A percentile compares a stretch with the other conserved stretches of the same genome.
Conservation (phyloP, 2,329 filamentous ascomycete genomes). For the Microsporum ferrugineum region DNA sequence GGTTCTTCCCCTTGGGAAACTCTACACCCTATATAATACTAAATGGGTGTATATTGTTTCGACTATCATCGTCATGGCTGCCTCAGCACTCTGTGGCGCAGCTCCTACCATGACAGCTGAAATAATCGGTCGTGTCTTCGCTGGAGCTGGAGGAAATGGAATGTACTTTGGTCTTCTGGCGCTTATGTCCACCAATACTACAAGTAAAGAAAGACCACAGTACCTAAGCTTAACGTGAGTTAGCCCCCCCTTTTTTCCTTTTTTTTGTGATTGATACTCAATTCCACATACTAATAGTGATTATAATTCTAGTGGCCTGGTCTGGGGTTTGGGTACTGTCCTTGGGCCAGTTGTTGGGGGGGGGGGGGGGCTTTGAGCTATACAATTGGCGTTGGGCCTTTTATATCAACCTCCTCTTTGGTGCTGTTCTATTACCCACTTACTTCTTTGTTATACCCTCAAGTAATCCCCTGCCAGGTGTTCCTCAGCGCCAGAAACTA, state of each 20-base stretch:
- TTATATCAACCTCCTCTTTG: constrained; percentile 45
- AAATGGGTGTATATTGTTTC: constrained; percentile 33
- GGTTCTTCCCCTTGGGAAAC: constrained; percentile 28
- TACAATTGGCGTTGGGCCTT: constrained; percentile 21
- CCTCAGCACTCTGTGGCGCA: constrained; percentile 35
- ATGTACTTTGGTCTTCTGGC: constrained; percentile 20
- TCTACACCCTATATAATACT: constrained; percentile 34
- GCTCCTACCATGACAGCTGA: constrained; percentile 37
- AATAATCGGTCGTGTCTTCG: constrained; percentile 32
- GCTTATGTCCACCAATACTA: constrained; percentile 16
- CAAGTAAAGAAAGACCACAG: constrained; percentile 17
- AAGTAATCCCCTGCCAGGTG: constrained; percentile 17
- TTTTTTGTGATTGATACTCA: too few relatives aligned
- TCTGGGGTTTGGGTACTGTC: constrained; percentile 28
- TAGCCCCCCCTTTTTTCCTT: too few relatives aligned
- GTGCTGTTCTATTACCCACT: constrained; percentile 34
- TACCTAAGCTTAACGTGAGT: constrained; percentile 25
- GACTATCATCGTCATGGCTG: not conserved
- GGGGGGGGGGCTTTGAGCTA: constrained; percentile 25
- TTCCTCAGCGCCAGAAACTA: constrained; percentile 16
- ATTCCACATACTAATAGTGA: too few relatives aligned
- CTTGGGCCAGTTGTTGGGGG: constrained; percentile 31
- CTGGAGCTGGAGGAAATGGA: constrained; percentile 25
- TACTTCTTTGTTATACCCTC: constrained; percentile 34
- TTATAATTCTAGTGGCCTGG: constrained; percentile 9